phyloP scores from a whole-genome alignment of 257 asterid species.

The Nyctanthes arbortristis region DNA sequence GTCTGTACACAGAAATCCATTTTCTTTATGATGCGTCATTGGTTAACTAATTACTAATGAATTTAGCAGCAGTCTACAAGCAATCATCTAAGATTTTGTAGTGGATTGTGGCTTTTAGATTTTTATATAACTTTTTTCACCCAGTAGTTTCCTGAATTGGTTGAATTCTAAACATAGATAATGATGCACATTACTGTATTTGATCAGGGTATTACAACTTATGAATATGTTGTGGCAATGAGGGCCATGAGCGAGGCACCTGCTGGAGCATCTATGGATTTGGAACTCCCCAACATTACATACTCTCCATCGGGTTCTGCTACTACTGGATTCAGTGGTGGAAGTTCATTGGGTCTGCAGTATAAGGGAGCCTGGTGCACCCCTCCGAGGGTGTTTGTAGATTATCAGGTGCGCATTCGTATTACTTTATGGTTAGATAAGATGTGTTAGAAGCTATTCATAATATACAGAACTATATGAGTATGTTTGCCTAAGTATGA shows the following conservation, averaged over 20 bases:
- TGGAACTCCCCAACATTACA: constrained; percentile 68
- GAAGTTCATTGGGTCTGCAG: constrained; percentile 96
- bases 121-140: background rate
- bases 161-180: background rate
- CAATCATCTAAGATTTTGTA: background rate
- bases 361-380: constrained; percentile 99
- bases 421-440: background rate
- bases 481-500: background rate
- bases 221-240: constrained; percentile 97
- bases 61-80: background rate
- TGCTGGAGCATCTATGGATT: constrained; percentile 74
- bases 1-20: constrained; percentile 34
- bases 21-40: constrained; percentile 6
- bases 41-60: background rate
- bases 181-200: constrained; percentile 15
- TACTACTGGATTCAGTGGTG: constrained; percentile 94
- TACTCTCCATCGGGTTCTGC: constrained; percentile 94
- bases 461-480: background rate
- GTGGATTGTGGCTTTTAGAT: background rate
- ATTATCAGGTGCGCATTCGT: constrained; percentile 70
- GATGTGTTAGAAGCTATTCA: background rate
- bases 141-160: background rate
- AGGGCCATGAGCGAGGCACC: constrained; percentile 97
- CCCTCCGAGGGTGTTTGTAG: constrained; percentile 97
- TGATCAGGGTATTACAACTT: constrained; percentile 87